Percentiles rank a stretch among this genome's conserved stretches.
Evolutionary conservation across 495 filamentous ascomycete genomes (phyloP).

Genomic region (Letharia lupina): DNA sequence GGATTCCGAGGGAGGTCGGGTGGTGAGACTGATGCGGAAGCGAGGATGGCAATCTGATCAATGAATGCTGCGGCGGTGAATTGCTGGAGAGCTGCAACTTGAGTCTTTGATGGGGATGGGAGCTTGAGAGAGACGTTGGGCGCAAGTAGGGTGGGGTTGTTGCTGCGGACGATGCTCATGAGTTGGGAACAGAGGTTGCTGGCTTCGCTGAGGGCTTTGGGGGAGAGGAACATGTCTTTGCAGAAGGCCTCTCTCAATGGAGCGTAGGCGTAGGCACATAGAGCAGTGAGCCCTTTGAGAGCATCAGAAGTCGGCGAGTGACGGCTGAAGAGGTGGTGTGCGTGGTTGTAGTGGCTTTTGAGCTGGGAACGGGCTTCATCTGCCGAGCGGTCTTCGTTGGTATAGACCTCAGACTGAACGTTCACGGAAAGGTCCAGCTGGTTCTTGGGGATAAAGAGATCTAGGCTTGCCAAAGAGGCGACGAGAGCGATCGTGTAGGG

Average conservation of each 20-base stretch:
- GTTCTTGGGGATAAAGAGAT: constrained; percentile 79
- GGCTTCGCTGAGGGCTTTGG: constrained; percentile 79
- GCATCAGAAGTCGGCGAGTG: constrained; percentile 77
- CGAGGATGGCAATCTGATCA: constrained; percentile 90
- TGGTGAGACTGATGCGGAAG: constrained; percentile 68
- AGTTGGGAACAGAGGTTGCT: constrained; percentile 76
- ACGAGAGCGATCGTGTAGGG: constrained; percentile 85
- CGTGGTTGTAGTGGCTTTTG: constrained; percentile 61
- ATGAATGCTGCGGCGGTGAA: constrained; percentile 90
- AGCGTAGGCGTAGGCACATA: constrained; percentile 74
- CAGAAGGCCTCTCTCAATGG: constrained; percentile 64
- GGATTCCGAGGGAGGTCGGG: constrained; percentile 64
- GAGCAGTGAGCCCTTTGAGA: constrained; percentile 80
- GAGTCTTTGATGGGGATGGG: constrained; percentile 58
- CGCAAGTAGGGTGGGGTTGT: constrained; percentile 59
- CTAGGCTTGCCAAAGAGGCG: constrained; percentile 76
- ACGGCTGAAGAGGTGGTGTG: constrained; percentile 70
- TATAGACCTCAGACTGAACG: constrained; percentile 46
- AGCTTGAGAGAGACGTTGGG: constrained; percentile 52
- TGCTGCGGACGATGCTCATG: constrained; percentile 64
- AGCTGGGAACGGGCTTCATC: constrained; percentile 58
- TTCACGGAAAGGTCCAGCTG: constrained; percentile 52
- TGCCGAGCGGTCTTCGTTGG: constrained; percentile 56
- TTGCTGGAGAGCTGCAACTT: constrained; percentile 76
- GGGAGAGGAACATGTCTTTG: constrained; percentile 69